These are phyloP conservation scores for Chrysanthemum lavandulifolium DNA, from an alignment of 129 eudicot genomes.

Conservation along the genomic window DNA sequence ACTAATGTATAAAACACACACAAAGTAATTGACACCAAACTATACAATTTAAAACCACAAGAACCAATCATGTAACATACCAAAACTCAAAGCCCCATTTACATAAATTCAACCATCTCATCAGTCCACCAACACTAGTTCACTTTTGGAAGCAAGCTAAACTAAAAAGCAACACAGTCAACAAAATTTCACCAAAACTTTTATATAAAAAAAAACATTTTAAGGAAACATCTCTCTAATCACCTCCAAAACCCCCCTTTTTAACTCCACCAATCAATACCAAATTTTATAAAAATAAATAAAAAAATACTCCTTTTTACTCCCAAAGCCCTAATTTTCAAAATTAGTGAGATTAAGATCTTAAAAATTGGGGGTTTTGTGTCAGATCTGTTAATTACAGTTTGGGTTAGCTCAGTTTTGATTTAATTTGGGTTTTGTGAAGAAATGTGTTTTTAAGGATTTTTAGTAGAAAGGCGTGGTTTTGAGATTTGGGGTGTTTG, in stretches of 20 bases:
- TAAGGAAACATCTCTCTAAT: conserved; percentile 17
- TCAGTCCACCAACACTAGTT: not conserved
- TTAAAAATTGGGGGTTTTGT: conserved; percentile 13
- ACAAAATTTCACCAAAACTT: conserved; percentile 29
- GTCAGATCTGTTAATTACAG: conserved; percentile 36
- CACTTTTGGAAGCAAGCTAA: conserved; percentile 30
- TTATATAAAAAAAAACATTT: not conserved
- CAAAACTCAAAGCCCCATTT: too few relatives aligned
- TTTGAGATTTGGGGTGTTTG: conserved; percentile 9
- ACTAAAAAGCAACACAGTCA: conserved; percentile 30
- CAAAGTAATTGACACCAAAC: too few relatives aligned
- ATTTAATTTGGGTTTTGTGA: conserved; percentile 22
- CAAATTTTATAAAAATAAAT: not conserved
- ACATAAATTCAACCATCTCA: too few relatives aligned
- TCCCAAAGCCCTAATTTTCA: too few relatives aligned
- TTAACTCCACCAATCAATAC: conserved; percentile 3
- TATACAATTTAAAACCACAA: too few relatives aligned
- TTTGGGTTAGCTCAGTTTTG: conserved; percentile 19
- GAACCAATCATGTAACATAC: too few relatives aligned
- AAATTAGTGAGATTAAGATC: conserved; percentile 12
- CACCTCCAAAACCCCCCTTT: conserved; percentile 19
- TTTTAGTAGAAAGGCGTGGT: conserved; percentile 15
- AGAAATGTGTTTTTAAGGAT: conserved; percentile 18
- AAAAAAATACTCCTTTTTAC: too few relatives aligned
- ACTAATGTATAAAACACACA: too few relatives aligned